Evolutionary conservation across 2,329 filamentous ascomycete species (phyloP), one percentile per base, ranked within the genome.

Genomic region (Aspergillus sp.): DNA sequence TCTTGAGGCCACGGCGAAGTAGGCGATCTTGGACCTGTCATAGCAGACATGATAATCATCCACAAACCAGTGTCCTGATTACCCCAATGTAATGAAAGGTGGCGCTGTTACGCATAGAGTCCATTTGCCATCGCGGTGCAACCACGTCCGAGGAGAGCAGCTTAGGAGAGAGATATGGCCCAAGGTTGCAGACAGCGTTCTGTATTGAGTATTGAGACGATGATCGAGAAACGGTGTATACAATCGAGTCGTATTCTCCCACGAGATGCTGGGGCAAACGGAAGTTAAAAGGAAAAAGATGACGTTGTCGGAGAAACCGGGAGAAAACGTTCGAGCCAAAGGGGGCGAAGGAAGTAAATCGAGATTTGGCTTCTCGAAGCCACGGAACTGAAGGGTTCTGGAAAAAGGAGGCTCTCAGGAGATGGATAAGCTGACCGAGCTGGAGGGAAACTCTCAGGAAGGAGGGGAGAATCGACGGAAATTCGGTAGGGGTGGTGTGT

Each of bases 1-100:
- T 59, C 62, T 56, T 63, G 61, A 47, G 60, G 60, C 68, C 67
- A 70, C 30, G 67, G 62, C 11, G 65, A 70, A 24, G 67, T 64
- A 51, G 66, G 65, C 52, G 67, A 67, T 55, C 62, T 65, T 49
- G 64, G 59, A 43, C 66, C 66, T 47, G 67, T 68, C 63, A 70
- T 69, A 51, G 58, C 59, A 60, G 58, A 61, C 62, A 59, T 61
- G 43, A 46, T 50, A 30, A 58, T 53, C 33, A 58, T 54, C 47
- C 47, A 42, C 41, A 33, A 30, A 22, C 45, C 38, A n/a, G 43
- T 30, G 44, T 48, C 46, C 19, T 53, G 24, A 47, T 51, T 35
- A 47, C 52, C 44, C 44, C 51, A 43, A 54, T 46, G 40, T 44
- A 26, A 43, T 38, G 43, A 33, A 49, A 33, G 20, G n/a, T 44